These are phyloP conservation scores for Stenocarpella maydis DNA, from an alignment of 2,329 filamentous ascomycete genomes.

Conservation along the genomic window DNA sequence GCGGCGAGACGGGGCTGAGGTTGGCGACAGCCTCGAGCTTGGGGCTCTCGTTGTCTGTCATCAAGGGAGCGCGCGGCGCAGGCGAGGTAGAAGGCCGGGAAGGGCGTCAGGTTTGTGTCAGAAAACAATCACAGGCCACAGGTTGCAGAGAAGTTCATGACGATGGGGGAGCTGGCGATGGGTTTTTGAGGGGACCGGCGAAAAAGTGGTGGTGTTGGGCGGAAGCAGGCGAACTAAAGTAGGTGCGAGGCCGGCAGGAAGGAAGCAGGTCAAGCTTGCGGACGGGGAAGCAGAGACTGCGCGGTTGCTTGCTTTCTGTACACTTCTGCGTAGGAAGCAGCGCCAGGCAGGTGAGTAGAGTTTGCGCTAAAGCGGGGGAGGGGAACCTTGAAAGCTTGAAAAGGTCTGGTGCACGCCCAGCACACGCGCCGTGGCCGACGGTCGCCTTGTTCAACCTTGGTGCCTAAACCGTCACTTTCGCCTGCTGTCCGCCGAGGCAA, in stretches of 20 bases:
- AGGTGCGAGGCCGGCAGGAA: neutral
- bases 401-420: too few relatives aligned
- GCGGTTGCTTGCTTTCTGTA: neutral
- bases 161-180: neutral
- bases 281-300: neutral
- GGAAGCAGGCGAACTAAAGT: neutral
- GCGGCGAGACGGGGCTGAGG: conserved; percentile 60
- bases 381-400: conserved; percentile 25
- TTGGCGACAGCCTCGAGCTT: conserved; percentile 61
- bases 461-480: conserved; percentile 11
- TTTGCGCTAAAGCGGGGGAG: conserved; percentile 34
- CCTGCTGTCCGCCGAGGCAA: neutral
- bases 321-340: neutral
- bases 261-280: neutral
- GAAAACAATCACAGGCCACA: neutral
- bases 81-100: neutral
- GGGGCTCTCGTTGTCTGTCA: conserved; percentile 52
- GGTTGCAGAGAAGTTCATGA: neutral
- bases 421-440: neutral
- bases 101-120: conserved; percentile 6
- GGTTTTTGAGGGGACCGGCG: neutral
- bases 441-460: conserved; percentile 12
- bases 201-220: neutral
- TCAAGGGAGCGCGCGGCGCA: conserved; percentile 43
- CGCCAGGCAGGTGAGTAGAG: conserved; percentile 5